Conservation (phyloP, 2,329 filamentous ascomycete species). For the Trichoderma harzianum region DNA sequence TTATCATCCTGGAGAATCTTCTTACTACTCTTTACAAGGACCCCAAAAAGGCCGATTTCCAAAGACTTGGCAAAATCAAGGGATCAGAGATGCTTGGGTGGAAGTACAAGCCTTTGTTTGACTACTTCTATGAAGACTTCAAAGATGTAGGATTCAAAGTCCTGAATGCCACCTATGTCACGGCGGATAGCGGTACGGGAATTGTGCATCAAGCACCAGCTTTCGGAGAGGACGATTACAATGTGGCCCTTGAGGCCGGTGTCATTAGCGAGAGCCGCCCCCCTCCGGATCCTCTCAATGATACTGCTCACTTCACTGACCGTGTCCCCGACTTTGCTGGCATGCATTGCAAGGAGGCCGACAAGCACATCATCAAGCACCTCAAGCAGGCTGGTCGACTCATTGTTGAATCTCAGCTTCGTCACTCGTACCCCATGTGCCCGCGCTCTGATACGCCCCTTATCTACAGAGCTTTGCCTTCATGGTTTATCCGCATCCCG, state of each 20-base stretch:
- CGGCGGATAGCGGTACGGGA: constrained; percentile 84
- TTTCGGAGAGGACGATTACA: constrained; percentile 96
- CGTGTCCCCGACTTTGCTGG: constrained; percentile 79
- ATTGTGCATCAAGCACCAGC: constrained; percentile 92
- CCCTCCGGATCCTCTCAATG: constrained; percentile 90
- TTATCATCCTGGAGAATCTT: constrained; percentile 78
- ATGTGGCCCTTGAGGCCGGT: constrained; percentile 70
- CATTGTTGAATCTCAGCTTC: constrained; percentile 81
- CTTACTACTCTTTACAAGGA: constrained; percentile 87
- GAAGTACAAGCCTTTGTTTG: constrained; percentile 85
- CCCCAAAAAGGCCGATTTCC: constrained; percentile 91
- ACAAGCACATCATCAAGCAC: constrained; percentile 89
- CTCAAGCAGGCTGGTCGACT: constrained; percentile 74
- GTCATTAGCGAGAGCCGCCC: constrained; percentile 72
- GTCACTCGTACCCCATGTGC: constrained; percentile 91
- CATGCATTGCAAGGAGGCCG: constrained; percentile 85
- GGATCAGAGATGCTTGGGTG: constrained; percentile 83
- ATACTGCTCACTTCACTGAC: constrained; percentile 73
- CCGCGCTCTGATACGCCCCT: constrained; percentile 92
- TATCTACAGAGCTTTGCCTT: constrained; percentile 87
- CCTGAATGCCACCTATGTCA: constrained; percentile 81
- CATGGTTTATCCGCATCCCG: constrained; percentile 90
- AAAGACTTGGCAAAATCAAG: constrained; percentile 73
- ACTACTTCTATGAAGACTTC: constrained; percentile 87
- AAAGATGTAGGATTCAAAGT: constrained; percentile 81